phyloP scores from a whole-genome alignment of 2,329 filamentous ascomycete genomes.

The Neonectria ditissima region DNA sequence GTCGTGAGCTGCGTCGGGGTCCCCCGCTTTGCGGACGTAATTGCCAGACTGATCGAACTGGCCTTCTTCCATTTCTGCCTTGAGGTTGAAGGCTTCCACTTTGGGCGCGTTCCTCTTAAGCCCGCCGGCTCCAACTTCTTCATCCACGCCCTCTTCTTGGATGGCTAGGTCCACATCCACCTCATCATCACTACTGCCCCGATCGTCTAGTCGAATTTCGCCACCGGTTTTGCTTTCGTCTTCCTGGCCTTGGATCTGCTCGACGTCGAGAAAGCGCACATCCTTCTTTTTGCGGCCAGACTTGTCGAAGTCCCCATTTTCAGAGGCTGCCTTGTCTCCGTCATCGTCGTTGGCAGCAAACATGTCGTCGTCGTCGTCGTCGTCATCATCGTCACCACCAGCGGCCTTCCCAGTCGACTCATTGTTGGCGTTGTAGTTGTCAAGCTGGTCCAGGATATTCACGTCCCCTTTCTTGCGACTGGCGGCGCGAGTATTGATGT shows the following conservation, averaged over 20 bases:
- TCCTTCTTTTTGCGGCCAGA: constrained; percentile 70
- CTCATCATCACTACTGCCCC: constrained; percentile 70
- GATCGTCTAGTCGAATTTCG: constrained; percentile 71
- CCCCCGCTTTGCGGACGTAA: constrained; percentile 87
- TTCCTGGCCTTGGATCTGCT: constrained; percentile 83
- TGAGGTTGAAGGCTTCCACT: constrained; percentile 96
- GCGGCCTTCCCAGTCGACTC: constrained; percentile 59
- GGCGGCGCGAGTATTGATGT: constrained; percentile 81
- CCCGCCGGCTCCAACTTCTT: constrained; percentile 89
- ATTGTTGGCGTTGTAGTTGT: constrained; percentile 63
- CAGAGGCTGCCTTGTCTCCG: constrained; percentile 47
- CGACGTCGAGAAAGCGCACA: constrained; percentile 69
- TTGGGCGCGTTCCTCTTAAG: constrained; percentile 94
- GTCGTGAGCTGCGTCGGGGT: constrained; percentile 92
- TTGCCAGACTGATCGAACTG: constrained; percentile 92
- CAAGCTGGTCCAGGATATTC: constrained; percentile 63
- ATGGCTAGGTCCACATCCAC: constrained; percentile 78
- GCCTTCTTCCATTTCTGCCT: constrained; percentile 89
- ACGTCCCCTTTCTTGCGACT: constrained; percentile 65
- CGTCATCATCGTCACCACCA: constrained; percentile 72
- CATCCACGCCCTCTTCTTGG: constrained; percentile 81
- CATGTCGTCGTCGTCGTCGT: constrained; percentile 73
- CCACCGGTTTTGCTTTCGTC: constrained; percentile 78
- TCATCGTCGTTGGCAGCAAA: constrained; percentile 76
- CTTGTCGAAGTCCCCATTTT: constrained; percentile 48